Conservation (phyloP, 257 asterid genomes). For the Perilla frutescens region DNA sequence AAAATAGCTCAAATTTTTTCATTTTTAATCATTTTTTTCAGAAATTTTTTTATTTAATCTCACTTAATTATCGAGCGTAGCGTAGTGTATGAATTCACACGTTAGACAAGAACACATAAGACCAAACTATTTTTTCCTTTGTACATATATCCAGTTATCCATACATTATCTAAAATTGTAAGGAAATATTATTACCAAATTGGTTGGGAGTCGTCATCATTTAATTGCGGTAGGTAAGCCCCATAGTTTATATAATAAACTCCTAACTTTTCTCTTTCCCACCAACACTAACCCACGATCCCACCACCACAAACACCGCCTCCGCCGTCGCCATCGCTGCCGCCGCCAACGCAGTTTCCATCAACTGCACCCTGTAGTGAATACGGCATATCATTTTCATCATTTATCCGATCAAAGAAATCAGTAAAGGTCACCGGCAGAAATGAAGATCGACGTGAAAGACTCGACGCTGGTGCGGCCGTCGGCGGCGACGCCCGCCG, state of each 20-base stretch:
- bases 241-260: constrained; percentile 26
- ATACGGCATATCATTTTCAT: not conserved
- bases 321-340: not conserved
- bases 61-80: too few relatives aligned
- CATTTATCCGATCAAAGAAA: not conserved
- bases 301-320: constrained; percentile 11
- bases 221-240: constrained; percentile 42
- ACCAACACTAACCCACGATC: not conserved
- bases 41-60: too few relatives aligned
- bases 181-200: not conserved
- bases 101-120: too few relatives aligned
- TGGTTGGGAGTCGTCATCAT: constrained; percentile 14
- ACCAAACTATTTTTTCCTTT: too few relatives aligned
- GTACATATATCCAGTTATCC: too few relatives aligned
- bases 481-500: constrained; percentile 62
- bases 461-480: constrained; percentile 83
- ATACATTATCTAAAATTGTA: not conserved
- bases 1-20: too few relatives aligned
- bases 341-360: not conserved
- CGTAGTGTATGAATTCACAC: too few relatives aligned
- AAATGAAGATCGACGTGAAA: constrained; percentile 64
- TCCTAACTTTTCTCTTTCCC: not conserved
- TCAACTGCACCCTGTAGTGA: too few relatives aligned
- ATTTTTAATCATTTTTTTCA: too few relatives aligned
- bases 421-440: too few relatives aligned